Conservation (phyloP, 768 basidiomycete genomes). For the Lentinula boryana region DNA sequence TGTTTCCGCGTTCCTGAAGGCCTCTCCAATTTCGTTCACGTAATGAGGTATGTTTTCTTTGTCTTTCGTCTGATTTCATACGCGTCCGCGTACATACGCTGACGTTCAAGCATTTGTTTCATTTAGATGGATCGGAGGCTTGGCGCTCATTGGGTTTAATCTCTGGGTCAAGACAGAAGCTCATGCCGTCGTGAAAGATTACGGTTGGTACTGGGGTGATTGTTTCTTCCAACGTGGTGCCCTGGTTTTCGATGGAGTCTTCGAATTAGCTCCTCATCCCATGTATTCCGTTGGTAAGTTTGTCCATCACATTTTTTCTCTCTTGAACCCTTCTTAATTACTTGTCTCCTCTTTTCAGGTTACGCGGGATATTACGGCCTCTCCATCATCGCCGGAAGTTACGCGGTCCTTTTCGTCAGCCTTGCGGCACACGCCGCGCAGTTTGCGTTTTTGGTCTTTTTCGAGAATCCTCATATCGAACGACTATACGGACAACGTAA, state of each 20-base stretch:
- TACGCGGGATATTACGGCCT: conserved; percentile 98
- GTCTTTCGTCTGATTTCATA: background rate
- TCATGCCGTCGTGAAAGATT: conserved; percentile 95
- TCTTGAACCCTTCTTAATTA: background rate
- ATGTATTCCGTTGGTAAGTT: conserved; percentile 85
- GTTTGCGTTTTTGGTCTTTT: conserved; percentile 91
- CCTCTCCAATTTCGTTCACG: conserved; percentile 66
- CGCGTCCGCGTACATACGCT: background rate
- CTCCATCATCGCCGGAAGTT: conserved; percentile 84
- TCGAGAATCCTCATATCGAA: conserved; percentile 97
- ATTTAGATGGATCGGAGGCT: conserved; percentile 79
- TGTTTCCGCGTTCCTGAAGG: conserved; percentile 84
- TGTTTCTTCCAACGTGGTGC: conserved; percentile 90
- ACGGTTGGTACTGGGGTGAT: conserved; percentile 98
- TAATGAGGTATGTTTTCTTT: conserved; percentile 71
- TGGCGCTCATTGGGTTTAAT: conserved; percentile 87
- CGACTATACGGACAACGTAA: conserved; percentile 91
- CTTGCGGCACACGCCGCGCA: conserved; percentile 94
- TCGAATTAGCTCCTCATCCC: conserved; percentile 87
- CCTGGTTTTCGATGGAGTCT: conserved; percentile 96
- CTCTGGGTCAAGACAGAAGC: conserved; percentile 99
- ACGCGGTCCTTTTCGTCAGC: conserved; percentile 87
- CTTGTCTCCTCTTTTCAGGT: conserved; percentile 35
- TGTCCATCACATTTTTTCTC: conserved; percentile 9
- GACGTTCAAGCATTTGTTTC: conserved; percentile 8